These are phyloP conservation scores for Lippia alba DNA, from an alignment of 305 asterid species.

Conservation along the genomic window DNA sequence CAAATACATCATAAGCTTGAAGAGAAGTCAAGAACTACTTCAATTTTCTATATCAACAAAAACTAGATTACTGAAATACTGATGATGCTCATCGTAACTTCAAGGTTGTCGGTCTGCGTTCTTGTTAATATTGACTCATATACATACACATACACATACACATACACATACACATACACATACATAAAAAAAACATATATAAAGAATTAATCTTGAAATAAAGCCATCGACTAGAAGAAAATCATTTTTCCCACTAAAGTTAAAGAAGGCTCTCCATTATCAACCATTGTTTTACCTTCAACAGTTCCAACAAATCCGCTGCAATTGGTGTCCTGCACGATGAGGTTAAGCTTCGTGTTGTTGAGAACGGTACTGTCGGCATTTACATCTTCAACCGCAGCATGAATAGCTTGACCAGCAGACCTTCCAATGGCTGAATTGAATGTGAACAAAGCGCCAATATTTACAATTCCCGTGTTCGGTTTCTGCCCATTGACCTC, in stretches of 20 bases:
- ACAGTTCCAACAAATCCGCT: constrained; percentile 78
- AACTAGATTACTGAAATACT: not conserved
- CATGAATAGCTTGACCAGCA: constrained; percentile 63
- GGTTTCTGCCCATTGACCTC: constrained; percentile 39
- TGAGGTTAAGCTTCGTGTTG: constrained; percentile 50
- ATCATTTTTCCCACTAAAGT: not conserved
- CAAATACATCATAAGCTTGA: not conserved
- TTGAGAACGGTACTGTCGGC: constrained; percentile 53
- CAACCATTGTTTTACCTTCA: constrained; percentile 54
- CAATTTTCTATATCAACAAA: constrained; percentile 17
- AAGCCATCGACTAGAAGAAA: not conserved
- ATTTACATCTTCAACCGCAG: constrained; percentile 77
- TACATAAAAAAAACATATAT: not conserved
- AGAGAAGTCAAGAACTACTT: not conserved
- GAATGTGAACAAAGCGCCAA: constrained; percentile 72
- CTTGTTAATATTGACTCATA: too few species aligned
- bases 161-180: too few species aligned
- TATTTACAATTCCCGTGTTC: constrained; percentile 53
- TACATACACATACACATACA: too few species aligned
- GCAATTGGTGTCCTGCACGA: constrained; percentile 72
- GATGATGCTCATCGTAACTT: not conserved
- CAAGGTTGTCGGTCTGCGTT: too few species aligned
- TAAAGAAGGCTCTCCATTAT: constrained; percentile 4
- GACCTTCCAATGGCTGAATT: constrained; percentile 74
- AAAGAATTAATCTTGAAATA: not conserved